Evolutionary conservation across 2,329 filamentous ascomycete species (phyloP), one percentile per base, ranked within the genome.

Genomic region (Claviceps sorghi): DNA sequence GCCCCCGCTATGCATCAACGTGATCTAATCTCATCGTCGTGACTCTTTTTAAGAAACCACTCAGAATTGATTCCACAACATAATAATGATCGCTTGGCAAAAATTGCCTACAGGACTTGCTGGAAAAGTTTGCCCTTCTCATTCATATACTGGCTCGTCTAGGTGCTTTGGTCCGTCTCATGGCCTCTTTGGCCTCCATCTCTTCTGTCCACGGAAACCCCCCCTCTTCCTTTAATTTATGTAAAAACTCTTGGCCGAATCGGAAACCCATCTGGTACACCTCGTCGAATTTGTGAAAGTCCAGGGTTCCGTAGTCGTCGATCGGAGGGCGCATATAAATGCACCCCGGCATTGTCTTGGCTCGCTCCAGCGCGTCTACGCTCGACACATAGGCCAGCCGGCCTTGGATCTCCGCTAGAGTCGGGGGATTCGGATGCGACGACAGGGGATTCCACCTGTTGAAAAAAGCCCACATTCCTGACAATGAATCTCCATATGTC

Each of bases 361-460:
- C 93, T 40, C 90, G 79, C 67, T 98, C 93, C 29, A 98, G 75
- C 29, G 93, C 93, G 65, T 97, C 93, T 13, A 96, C 88, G 52
- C 86, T 94, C 5, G 86, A 93, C 47, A 98, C 93, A 62, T 98
- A 98, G 0, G 93, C 93, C 7, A 98, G 76, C 1, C 93, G 79
- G 6, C 88, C 91, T 70, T 98, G 94, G 56, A 98, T 98, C 67
- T 98, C 93, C 0, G 88, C 89, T 11, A 98, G 73, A 0, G 93
- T 97, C 0, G 93, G 93, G 8, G 93, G 93, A 60, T 98, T 98
- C 1, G 93, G 86, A 55, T 83, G 82, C 1, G 79, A 76, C 1
- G 88, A 94, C 66, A 98, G 90, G 0, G 93, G 91, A 60, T 98
- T 98, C 93, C 93, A 98, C 46, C 94, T 81, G 65, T 98, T 98